Conservation (phyloP, 163 green algal species). For the Prototheca stagnorum region DNA sequence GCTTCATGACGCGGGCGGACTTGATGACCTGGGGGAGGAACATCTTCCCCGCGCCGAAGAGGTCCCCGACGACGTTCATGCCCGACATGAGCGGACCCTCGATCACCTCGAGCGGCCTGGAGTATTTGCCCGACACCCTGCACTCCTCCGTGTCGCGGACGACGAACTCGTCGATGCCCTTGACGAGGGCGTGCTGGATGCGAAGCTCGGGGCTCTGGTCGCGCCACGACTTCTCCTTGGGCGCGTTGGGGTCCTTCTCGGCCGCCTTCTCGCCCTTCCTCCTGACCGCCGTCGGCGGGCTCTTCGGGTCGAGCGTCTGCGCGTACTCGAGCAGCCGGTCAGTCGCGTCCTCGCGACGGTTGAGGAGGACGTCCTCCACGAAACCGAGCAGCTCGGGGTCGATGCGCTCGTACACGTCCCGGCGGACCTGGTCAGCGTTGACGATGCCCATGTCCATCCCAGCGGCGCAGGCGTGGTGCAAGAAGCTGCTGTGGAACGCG, state of each 20-base stretch:
- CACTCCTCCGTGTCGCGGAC: slow-evolving; percentile 85
- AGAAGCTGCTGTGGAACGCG: slow-evolving; percentile 88
- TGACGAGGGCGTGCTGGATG: slow-evolving; percentile 82
- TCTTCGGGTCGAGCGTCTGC: slow-evolving; percentile 68
- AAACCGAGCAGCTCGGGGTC: slow-evolving; percentile 86
- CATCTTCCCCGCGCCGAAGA: slow-evolving; percentile 97
- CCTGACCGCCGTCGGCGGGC: slow-evolving; percentile 40
- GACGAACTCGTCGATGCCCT: slow-evolving; percentile 73
- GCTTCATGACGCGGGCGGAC: slow-evolving; percentile 96
- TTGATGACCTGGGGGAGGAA: slow-evolving; percentile 99
- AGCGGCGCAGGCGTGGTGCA: slow-evolving; percentile 81
- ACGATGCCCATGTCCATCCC: slow-evolving; percentile 99
- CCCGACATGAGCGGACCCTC: slow-evolving; percentile 95
- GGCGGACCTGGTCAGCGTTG: slow-evolving; percentile 75
- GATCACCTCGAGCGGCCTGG: slow-evolving; percentile 82
- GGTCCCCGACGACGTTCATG: slow-evolving; percentile 97
- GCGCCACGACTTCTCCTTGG: slow-evolving; percentile 52
- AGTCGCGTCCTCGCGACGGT: slow-evolving; percentile 59
- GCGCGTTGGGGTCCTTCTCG: background rate
- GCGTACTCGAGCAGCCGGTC: slow-evolving; percentile 86
- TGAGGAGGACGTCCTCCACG: slow-evolving; percentile 91
- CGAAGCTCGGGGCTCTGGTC: slow-evolving; percentile 64
- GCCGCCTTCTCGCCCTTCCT: slow-evolving; percentile 31
- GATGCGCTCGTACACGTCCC: slow-evolving; percentile 86
- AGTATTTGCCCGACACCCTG: slow-evolving; percentile 52